Base-by-base conservation (phyloP, 495 filamentous ascomycete species). In the Penicillium egyptiacum region DNA sequence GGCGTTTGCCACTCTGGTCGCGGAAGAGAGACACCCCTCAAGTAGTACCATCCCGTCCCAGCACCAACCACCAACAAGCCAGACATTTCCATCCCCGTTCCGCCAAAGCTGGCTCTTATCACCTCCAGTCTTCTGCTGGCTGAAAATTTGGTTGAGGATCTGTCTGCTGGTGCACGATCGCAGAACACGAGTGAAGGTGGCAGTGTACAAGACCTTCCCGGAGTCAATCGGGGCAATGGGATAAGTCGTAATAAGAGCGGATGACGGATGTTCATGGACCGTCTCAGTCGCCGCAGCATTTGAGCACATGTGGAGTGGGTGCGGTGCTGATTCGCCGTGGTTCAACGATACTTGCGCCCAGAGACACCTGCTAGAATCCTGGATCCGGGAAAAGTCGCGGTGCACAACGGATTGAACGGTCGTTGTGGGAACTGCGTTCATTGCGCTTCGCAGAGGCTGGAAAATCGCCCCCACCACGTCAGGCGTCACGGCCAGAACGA, bases 21-120 rank as follows among this genome's bases (percentile, higher is more conserved):
- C 80, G 16, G 81, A 83, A 5, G 77, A 70, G 14, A 83, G 65
- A 54, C 83, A 86, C 9, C 83, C 83, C 59, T 85, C 81, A 12
- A 85, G 62, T 53, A 86, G 47, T 10, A 85, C 83, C 82, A 85
- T 84, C 0, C 83, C 83, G 71, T 86, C 83, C 82, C 83, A 85
- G 56, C 82, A 84, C 83, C 82, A 86, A 0, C 78, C 76, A 17
- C 83, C 83, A 8, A 73, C 77, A 28, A 85, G 56, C 67, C 71
- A 84, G 8, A 85, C 76, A 14, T 73, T 69, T 2, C 65, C 71
- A 35, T 80, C 74, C 0, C 82, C 82, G 58, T 82, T 83, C 9
- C 61, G 71, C 80, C 80, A 82, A 7, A 55, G 43, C 22, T 47
- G 42, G n/a, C 42, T 47, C 43, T 55, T 55, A 17, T 55, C 42